Evolutionary conservation across 345 rosid species (phyloP), one percentile per base, ranked within the genome.

Genomic region (Eucalyptus microcorys): DNA sequence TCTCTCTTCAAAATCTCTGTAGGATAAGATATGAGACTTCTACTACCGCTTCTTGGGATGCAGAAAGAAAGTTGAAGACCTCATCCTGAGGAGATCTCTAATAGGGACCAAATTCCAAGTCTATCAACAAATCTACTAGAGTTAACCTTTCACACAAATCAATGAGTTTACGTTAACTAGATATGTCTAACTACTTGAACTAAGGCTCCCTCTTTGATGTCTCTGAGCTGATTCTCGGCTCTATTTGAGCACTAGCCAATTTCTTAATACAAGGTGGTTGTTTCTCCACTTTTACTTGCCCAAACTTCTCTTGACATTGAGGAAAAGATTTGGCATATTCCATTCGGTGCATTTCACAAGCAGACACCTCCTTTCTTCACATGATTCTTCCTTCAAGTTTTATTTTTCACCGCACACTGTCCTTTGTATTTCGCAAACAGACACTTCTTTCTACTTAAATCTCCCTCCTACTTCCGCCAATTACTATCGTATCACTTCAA

Each of bases 131-230:
- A 76, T 76, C 47, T 2, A 71, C 2, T 37, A 37, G 27, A 76
- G 22, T 76, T 37, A 37, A 37, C 27, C 83, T 19, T 40, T 37
- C 83, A 19, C 26, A 0, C 4, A 3, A 37, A 71, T 71, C 27
- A 37, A 19, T 19, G 27, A 37, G 27, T 76, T 76, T 21, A 0
- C 1, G 0, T 19, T 71, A 37, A 19, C 43, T 34, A 34, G 7
- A 2, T 37, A 19, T 19, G 45, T 19, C 2, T 61, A 37, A 37
- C 14, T 76, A 21, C 83, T 37, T 0, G 1, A 24, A 21, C 14
- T 34, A 19, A 37, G 27, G 4, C 83, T 76, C 45, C 83, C 83
- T 37, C 45, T 71, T 68, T 34, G 83, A 76, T 1, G 42, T 76
- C 27, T 76, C 15, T 76, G 22, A 19, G 83, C 8, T 24, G 8